These are phyloP conservation scores for Vitis rupestris DNA, from an alignment of 164 flowering plant genomes.

Conservation along the genomic window DNA sequence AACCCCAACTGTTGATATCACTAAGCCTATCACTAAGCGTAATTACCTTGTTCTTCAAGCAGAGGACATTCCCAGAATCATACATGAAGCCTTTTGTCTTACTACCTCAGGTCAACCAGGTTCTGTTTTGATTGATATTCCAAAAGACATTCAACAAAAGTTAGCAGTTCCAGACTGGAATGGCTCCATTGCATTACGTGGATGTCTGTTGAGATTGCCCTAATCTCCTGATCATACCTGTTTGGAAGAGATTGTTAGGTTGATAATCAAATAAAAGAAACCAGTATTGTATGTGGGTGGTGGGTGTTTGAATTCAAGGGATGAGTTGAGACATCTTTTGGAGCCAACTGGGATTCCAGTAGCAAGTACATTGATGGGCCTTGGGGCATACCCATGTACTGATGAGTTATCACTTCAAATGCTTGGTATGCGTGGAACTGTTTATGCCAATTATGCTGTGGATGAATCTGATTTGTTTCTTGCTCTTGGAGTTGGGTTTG, in stretches of 20 bases:
- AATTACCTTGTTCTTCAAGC: slow-evolving; percentile 64
- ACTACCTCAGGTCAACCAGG: slow-evolving; percentile 63
- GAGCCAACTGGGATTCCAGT: slow-evolving; percentile 69
- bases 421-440: slow-evolving; percentile 84
- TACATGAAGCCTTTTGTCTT: slow-evolving; percentile 53
- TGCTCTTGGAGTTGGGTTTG: slow-evolving; percentile 73
- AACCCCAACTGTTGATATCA: slow-evolving; percentile 71
- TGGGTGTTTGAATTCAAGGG: slow-evolving; percentile 65
- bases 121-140: slow-evolving; percentile 66
- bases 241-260: slow-evolving; percentile 54
- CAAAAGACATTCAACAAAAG: slow-evolving; percentile 67
- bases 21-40: slow-evolving; percentile 68
- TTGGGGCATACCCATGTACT: slow-evolving; percentile 42
- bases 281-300: slow-evolving; percentile 74
- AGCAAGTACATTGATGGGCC: slow-evolving; percentile 74
- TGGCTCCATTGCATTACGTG: slow-evolving; percentile 31
- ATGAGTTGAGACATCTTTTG: slow-evolving; percentile 52
- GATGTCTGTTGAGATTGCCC: slow-evolving; percentile 51
- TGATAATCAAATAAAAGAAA: slow-evolving; percentile 52
- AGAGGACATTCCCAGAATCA: slow-evolving; percentile 59
- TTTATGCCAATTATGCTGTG: slow-evolving; percentile 70
- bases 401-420: slow-evolving; percentile 54
- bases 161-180: slow-evolving; percentile 55
- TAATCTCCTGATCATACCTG: slow-evolving; percentile 27
- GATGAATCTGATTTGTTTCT: slow-evolving; percentile 58